Base-by-base conservation (phyloP, 345 rosid genomes). In the Bruguiera sexangula region DNA sequence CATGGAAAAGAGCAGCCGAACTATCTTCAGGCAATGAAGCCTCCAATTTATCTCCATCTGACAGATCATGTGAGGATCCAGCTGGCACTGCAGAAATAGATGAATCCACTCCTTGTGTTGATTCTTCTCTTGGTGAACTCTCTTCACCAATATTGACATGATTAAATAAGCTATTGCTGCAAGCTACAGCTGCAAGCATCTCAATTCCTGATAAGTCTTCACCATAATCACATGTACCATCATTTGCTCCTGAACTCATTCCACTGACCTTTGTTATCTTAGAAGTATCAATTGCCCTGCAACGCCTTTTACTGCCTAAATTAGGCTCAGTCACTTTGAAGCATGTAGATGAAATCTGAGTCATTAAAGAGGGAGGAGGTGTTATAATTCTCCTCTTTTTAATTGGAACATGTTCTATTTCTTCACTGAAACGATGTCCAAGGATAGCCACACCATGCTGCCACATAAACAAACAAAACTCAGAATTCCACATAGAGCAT, bases 181-280 rank as follows among this genome's bases (percentile, higher is more conserved):
- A 85, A 56, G 87, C 89, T 32, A 69, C 89, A 50, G 78, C 77
- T 36, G 89, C 89, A 71, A 87, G 88, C 39, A 87, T 79, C 70
- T 73, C 83, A 37, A 85, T 82, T 59, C 93, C 93, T 60, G 86
- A 88, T 79, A 88, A 88, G 75, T 84, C 90, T 15, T 76, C 73
- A 7, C 63, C 43, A 36, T 58, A 66, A 64, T 69, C 83, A 29
- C 65, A 64, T 37, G 65, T 76, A 36, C 50, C 80, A 65, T 69
- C 58, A 27, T 15, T 24, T 32, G 51, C 69, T 18, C 48, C 60
- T 18, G 77, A 58, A 68, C 60, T 54, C 58, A 63, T 75, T 51
- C 55, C 60, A 37, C 64, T 55, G 53, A 62, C 15, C 69, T 26
- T 67, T 32, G 66, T 34, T 54, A 53, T 58, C 1, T 51, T 32